Conservation (phyloP, 2,329 filamentous ascomycete genomes). For the Cercospora beticola region DNA sequence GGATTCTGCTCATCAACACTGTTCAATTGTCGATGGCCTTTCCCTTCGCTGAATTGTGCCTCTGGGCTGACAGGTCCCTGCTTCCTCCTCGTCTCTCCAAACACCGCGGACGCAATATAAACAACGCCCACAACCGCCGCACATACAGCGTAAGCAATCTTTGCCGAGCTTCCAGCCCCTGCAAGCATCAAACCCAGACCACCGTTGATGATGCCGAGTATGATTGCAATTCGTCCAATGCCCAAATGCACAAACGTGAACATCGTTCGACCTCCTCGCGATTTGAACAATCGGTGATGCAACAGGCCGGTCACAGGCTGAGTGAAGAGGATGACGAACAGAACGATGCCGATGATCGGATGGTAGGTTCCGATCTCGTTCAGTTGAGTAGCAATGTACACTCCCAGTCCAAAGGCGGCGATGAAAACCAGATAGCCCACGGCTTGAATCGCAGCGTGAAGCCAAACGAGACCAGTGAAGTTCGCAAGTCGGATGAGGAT, state of each 20-base stretch:
- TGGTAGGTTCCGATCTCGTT: slow-evolving; percentile 46
- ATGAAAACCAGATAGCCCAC: slow-evolving; percentile 51
- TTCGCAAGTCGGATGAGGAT: slow-evolving; percentile 47
- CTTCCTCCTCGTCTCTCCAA: slow-evolving; percentile 32
- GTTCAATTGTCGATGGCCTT: slow-evolving; percentile 10
- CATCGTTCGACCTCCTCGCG: slow-evolving; percentile 46
- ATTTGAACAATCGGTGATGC: slow-evolving; percentile 54
- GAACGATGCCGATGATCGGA: slow-evolving; percentile 55
- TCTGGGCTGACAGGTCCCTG: neutral
- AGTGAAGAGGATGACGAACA: slow-evolving; percentile 54
- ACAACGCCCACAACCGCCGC: slow-evolving; percentile 49
- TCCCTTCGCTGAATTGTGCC: neutral
- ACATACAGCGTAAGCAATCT: slow-evolving; percentile 49
- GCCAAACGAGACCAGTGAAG: slow-evolving; percentile 47
- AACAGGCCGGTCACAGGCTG: slow-evolving; percentile 54
- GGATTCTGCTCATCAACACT: neutral
- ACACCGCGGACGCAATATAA: slow-evolving; percentile 40
- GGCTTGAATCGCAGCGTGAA: slow-evolving; percentile 51
- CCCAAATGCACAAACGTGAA: slow-evolving; percentile 45
- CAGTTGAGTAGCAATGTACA: slow-evolving; percentile 50
- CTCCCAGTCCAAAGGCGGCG: slow-evolving; percentile 53
- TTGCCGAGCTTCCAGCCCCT: slow-evolving; percentile 33
- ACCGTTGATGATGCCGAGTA: slow-evolving; percentile 57
- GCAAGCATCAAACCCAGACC: slow-evolving; percentile 55
- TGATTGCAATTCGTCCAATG: slow-evolving; percentile 43